Percentiles rank a stretch among this genome's conserved stretches.
These are phyloP conservation scores for Coemansia javaensis DNA, from an alignment of 192 early-diverging fungal species.

Conservation along the genomic window DNA sequence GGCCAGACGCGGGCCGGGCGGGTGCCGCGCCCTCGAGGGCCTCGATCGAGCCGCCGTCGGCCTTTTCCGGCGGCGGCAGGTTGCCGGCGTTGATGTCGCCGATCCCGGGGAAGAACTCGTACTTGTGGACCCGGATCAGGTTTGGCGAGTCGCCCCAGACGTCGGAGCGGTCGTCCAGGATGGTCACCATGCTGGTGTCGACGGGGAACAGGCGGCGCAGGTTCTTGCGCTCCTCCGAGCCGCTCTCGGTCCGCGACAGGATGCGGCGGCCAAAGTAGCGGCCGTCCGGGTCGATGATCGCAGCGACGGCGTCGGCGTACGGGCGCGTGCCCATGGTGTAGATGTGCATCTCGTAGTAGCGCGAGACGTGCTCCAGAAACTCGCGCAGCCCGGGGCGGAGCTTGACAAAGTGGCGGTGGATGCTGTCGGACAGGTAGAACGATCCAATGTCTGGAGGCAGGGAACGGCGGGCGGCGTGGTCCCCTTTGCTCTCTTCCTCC, in stretches of 20 bases:
- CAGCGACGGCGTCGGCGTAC: constrained; percentile 86
- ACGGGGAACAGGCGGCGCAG: constrained; percentile 86
- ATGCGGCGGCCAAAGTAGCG: constrained; percentile 82
- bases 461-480: constrained; percentile 1
- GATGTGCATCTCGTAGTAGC: constrained; percentile 91
- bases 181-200: constrained; percentile 93
- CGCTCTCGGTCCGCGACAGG: constrained; percentile 88
- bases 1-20: not conserved
- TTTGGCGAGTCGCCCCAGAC: constrained; percentile 92
- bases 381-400: constrained; percentile 74
- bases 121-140: constrained; percentile 83
- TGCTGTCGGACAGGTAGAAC: constrained; percentile 69
- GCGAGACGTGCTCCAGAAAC: constrained; percentile 65
- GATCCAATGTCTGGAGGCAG: constrained; percentile 63
- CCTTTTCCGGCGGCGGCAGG: constrained; percentile 54
- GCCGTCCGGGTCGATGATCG: constrained; percentile 78
- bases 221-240: constrained; percentile 73
- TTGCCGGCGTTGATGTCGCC: constrained; percentile 93
- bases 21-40: constrained; percentile 2
- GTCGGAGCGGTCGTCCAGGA: constrained; percentile 92
- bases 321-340: constrained; percentile 97
- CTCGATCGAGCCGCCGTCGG: no score
- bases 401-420: constrained; percentile 78
- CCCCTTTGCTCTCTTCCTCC: no score
- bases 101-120: constrained; percentile 88